Evolutionary conservation across 1,284 basidiomycete genomes (phyloP).

Genomic region (Mycena citricolor): DNA sequence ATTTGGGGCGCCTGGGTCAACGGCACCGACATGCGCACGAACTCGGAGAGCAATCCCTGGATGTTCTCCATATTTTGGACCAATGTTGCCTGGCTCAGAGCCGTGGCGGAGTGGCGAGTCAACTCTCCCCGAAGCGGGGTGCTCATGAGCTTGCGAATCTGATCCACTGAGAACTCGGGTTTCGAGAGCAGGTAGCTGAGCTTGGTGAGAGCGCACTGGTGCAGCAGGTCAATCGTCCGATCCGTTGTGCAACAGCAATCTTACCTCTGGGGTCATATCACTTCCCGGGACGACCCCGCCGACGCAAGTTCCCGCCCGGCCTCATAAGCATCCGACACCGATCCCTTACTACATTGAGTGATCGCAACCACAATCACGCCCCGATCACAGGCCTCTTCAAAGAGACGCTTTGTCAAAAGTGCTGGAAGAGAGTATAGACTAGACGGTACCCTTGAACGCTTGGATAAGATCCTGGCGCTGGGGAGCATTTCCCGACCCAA

Average conservation of each 20-base stretch:
- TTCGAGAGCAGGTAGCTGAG: conserved; percentile 88
- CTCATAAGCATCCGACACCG: conserved; percentile 80
- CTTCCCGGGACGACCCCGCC: conserved; percentile 77
- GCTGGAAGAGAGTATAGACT: too few relatives aligned
- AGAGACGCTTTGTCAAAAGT: too few relatives aligned
- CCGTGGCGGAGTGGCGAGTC: conserved; percentile 49
- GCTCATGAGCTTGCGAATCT: conserved; percentile 78
- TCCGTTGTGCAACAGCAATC: conserved; percentile 7
- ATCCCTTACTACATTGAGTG: conserved; percentile 84
- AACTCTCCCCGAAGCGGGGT: conserved; percentile 87
- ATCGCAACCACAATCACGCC: conserved; percentile 90
- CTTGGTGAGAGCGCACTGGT: conserved; percentile 84
- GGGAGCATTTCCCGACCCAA: conserved; percentile 86
- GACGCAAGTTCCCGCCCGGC: conserved; percentile 75
- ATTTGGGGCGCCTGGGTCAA: conserved; percentile 43
- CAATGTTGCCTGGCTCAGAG: conserved; percentile 41
- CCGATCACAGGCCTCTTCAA: conserved; percentile 79
- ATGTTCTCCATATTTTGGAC: conserved; percentile 59
- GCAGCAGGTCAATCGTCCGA: conserved; percentile 10
- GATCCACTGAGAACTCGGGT: conserved; percentile 62
- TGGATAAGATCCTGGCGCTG: conserved; percentile 67
- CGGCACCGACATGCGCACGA: conserved; percentile 58
- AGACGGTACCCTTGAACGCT: conserved; percentile 69
- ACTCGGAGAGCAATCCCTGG: conserved; percentile 62
- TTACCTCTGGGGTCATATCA: conserved; percentile 93